Evolutionary conservation across 2,329 filamentous ascomycete species (phyloP), one percentile per base, ranked within the genome.

Genomic region (Alternaria gaisen): DNA sequence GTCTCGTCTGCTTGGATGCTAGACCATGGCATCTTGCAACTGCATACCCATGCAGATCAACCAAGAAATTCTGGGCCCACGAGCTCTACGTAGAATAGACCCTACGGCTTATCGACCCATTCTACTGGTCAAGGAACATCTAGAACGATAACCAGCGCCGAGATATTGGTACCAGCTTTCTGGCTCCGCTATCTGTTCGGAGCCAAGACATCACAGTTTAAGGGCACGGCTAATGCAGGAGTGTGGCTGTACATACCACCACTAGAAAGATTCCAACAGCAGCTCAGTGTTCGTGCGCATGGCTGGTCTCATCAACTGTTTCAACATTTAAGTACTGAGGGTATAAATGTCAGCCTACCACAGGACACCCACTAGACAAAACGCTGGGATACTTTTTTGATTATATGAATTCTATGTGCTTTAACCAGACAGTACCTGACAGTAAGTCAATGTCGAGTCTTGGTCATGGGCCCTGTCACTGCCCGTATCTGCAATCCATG

Each of bases 11-110:
- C 38, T 14, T 43, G 32, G 44, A 30, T 22, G 18, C 32, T 9
- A 44, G 43, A 32, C 22, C 43, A 28, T 7, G 36, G 36, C n/a
- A 24, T 22, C n/a, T 9, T 18, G 38, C 20, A 26, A 22, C 30
- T 50, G 28, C 38, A 59, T 56, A 30, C 36, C 48, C 22, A 42
- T 46, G 28, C n/a, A 22, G 57, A 40, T 51, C 30, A 36, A 46
- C 57, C 44, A 20, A 11, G 50, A 18, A 30, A 40, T 34, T 10
- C 41, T 52, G 54, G 34, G 50, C 47, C 20, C 7, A 20, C 34
- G 30, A 54, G 24, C 16, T 3, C n/a, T 58, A n/a, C 14, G 40
- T 32, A 32, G 12, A 41, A 34, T 9, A 12, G 4, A 3, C 4
- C 5, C n/a, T 10, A n/a, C 32, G 34, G 16, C 50, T 26, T 26